Evolutionary conservation across 2,329 filamentous ascomycete species (phyloP), one percentile per base, ranked within the genome.

Genomic region (Mycocentrospora acerina): DNA sequence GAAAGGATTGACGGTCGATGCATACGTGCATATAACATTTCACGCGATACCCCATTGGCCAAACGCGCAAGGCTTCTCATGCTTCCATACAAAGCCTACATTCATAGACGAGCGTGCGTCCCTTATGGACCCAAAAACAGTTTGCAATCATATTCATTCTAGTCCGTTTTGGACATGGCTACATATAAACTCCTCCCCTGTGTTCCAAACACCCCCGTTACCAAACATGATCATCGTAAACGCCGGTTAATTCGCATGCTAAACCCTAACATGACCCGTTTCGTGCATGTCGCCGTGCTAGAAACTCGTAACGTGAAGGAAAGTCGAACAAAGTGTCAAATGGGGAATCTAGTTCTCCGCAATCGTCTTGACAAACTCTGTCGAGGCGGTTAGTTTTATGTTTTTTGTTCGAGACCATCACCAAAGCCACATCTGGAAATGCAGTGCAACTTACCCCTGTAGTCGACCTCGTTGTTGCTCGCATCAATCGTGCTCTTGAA

Each of bases 381-480:
- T 40, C 29, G 22, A 11, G n/a, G n/a, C 12, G 12, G 37, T 55
- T 47, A 53, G 50, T 34, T 14, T 9, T n/a, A n/a, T n/a, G n/a
- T n/a, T 3, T 5, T 10, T 28, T 35, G 25, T 27, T 7, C 17
- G 13, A 15, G 12, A 11, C 7, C 12, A 10, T 11, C 18, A 13
- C 17, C 18, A 3, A 16, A 16, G 16, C 7, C 9, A 6, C 10
- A 28, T 34, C 7, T 14, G 22, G 15, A 13, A 31, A 17, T 16
- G 3, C 13, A 15, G 15, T 24, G 24, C 16, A 10, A 55, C 83
- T 51, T 77, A 93, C 89, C 90, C 53, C 86, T 90, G 71, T 98
- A 98, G 77, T 97, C 95, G 71, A 98, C 88, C 80, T 97, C 90
- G 57, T 91, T 90, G 39, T 86, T 91, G 72, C 86, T 93, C 46